Base-by-base conservation (phyloP, 1,284 basidiomycete genomes). In the Amylostereum chailletii region DNA sequence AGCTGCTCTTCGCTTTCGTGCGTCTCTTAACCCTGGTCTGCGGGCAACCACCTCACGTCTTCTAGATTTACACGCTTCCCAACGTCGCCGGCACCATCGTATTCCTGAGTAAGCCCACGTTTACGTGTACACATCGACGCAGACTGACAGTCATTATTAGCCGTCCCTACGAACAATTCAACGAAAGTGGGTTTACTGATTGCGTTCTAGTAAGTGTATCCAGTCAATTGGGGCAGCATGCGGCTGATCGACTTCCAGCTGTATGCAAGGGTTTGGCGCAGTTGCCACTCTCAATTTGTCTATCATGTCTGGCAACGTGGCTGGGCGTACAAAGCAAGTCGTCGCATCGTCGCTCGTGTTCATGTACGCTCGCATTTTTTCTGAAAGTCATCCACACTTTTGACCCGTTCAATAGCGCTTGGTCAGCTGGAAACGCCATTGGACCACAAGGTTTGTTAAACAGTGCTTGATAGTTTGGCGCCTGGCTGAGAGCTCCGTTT, bases 351-450 rank as follows among this genome's bases (percentile, higher is more conserved):
- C 68, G 36, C 53, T 74, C 29, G 69, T 71, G 34, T 75, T 75
- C 56, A 65, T 74, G 68, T 70, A 55, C 6, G 48, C 38, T 19
- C 44, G 38, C 31, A 26, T 26, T 30, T 41, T 31, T 19, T 27
- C n/a, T 43, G 42, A 27, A 43, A 7, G 10, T 6, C 9, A 6
- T 31, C 19, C 19, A 19, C 19, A 19, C 19, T 19, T 7, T 31
- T 40, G 11, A 40, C 29, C 26, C 30, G 37, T 45, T 45, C 11
- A 41, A 31, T 48, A 70, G 69, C 46, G 68, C 73, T 3, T 76
- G 74, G 72, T 71, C 74, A 7, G 68, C 71, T 19, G 74, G 74
- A 33, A 76, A 76, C 57, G 72, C 74, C 5, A 62, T 75, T 53
- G 72, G 72, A 3, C 72, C 73, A 3, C 73, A 75, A 64, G 68